Evolutionary conservation across 2,329 filamentous ascomycete species (phyloP), one percentile per base, ranked within the genome.

Genomic region (Echinosphaeria canescens): DNA sequence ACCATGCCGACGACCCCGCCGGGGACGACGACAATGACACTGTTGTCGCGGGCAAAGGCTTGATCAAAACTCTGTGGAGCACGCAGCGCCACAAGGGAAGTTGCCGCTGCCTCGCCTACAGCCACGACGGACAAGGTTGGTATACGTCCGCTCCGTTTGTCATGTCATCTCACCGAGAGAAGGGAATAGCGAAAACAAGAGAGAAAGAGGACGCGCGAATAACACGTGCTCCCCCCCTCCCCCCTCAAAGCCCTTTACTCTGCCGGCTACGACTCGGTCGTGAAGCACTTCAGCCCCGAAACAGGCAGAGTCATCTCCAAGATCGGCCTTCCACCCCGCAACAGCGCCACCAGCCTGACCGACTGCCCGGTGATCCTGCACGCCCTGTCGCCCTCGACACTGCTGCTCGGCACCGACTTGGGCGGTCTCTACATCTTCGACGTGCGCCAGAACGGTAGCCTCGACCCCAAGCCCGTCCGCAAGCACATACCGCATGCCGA

Each of bases 21-120:
- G 15, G 61, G 65, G 22, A 47, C 4, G 58, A 58, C 29, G 53
- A 44, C 18, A 54, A 62, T 29, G 48, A 50, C 24, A 66, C 55
- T 34, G 48, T 59, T 3, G 64, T 56, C 13, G 53, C 59, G 38
- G 81, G 80, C 9, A 75, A 64, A 34, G 75, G 73, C 23, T 67
- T 73, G 29, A 76, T 95, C 34, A 76, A 84, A 37, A 80, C 74
- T 1, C 54, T 72, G 31, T 98, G 88, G 88, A 66, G 68, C 39
- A 95, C 88, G 5, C 62, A 72, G 37, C 64, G 88, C 33, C 88
- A 98, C 53, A 91, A 92, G 56, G 85, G 82, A 10, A 93, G 82
- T 58, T 95, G 85, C 44, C 65, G 88, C 28, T 73, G 69, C 32
- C 53, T 95, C 29, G 69, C 62, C 4, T 95, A 84, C 50, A 74